These are phyloP conservation scores for Aeschynomene evenia DNA, from an alignment of 306 rosid species.

Conservation along the genomic window DNA sequence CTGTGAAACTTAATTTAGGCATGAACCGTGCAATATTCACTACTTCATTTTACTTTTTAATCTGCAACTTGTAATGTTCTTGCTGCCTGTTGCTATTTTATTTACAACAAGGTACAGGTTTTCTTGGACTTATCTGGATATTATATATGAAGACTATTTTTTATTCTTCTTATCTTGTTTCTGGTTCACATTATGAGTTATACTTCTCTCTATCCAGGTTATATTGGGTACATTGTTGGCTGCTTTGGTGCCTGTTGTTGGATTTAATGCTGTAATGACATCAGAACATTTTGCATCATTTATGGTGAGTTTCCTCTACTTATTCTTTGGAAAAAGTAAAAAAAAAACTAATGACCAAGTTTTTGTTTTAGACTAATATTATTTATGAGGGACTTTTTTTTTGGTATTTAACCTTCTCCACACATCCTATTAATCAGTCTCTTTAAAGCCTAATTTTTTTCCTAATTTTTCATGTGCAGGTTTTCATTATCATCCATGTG, in stretches of 20 bases:
- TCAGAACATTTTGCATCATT: conserved; percentile 98
- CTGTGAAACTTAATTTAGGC: background rate
- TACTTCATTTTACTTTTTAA: background rate
- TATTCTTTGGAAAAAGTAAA: conserved; percentile 4
- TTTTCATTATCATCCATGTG: conserved; percentile 90
- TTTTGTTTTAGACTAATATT: background rate
- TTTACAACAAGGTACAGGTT: background rate
- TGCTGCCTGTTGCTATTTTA: background rate
- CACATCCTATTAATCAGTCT: conserved; percentile 17
- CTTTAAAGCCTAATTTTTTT: conserved; percentile 21
- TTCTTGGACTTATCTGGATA: conserved; percentile 20
- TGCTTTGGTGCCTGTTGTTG: conserved; percentile 94
- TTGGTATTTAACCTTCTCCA: conserved; percentile 1
- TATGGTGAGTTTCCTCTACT: conserved; percentile 62
- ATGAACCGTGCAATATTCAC: background rate
- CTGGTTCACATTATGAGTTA: conserved; percentile 28
- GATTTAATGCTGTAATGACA: conserved; percentile 97
- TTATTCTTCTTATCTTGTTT: conserved; percentile 20
- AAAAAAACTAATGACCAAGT: background rate
- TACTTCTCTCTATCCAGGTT: conserved; percentile 60
- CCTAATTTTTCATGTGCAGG: conserved; percentile 53
- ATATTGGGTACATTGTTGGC: conserved; percentile 91
- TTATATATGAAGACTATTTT: conserved; percentile 3
- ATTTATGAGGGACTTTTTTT: background rate
- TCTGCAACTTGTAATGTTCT: background rate